Base-by-base conservation (phyloP, 805 yeast genomes). In the Barnettozyma sucrosica region DNA sequence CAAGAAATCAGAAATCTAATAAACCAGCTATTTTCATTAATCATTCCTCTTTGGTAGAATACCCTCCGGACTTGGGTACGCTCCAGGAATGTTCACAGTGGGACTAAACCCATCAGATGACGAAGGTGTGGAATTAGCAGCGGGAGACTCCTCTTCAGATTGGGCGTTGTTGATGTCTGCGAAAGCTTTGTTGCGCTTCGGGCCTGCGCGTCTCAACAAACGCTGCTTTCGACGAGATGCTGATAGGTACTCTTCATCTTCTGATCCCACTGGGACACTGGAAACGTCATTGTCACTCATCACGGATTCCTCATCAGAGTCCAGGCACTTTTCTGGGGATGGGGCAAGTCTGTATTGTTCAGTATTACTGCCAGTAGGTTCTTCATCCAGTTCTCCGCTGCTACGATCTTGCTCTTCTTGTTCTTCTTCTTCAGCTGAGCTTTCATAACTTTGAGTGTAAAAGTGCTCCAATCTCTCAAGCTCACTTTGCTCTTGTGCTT, bases 401-500 rank as follows among this genome's bases (percentile, higher is more conserved):
- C n/a, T n/a, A n/a, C n/a, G n/a, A n/a, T n/a, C n/a, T n/a, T n/a
- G n/a, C n/a, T n/a, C n/a, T n/a, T n/a, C n/a, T n/a, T n/a, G n/a
- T 9, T 49, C 56, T 18, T 59, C 62, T 3, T 48, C 55, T 28
- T 49, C 56, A 3, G 53, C 49, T 1, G 47, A 39, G 24, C 47
- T 54, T 14, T 62, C 69, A 25, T 43, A 50, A 34, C 59, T 65
- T 1, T 53, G 55, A 25, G 52, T 53, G 49, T 64, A 67, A 36
- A 68, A 45, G 9, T 48, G 45, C 41, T 51, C 59, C 45, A 65
- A 63, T 33, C 48, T 51, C 13, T 51, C 56, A 5, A 54, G 43
- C 25, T 64, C 53, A 23, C 52, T 37, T 30, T 54, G 46, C 24
- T 65, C 53, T 20, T 49, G 44, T 0, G 57, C 47, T 18, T 65